These are phyloP conservation scores for Rhexocercosporidium sp. DNA, from an alignment of 2,329 filamentous ascomycete genomes.

Conservation along the genomic window DNA sequence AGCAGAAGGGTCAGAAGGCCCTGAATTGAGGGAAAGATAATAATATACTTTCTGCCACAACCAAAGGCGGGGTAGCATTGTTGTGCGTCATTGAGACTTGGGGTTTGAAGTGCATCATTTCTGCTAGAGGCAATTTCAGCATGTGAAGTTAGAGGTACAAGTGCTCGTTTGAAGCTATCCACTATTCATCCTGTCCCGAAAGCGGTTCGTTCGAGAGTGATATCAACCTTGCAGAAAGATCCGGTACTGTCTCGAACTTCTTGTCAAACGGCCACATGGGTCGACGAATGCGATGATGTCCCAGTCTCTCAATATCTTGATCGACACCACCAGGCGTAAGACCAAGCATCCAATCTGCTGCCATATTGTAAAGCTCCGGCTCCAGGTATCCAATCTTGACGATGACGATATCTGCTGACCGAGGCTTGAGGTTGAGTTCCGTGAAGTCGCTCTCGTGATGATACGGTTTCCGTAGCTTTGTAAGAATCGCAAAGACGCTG, in stretches of 20 bases:
- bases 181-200: constrained; percentile 8
- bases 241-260: constrained; percentile 42
- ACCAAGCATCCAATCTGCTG: constrained; percentile 58
- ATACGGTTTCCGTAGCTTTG: constrained; percentile 58
- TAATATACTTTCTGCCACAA: too few relatives aligned
- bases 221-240: constrained; percentile 42
- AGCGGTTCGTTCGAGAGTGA: constrained; percentile 16
- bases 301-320: constrained; percentile 55
- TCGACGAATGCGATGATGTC: constrained; percentile 52
- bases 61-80: too few relatives aligned
- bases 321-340: constrained; percentile 60
- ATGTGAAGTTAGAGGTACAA: too few relatives aligned
- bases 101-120: too few relatives aligned
- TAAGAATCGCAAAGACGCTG: constrained; percentile 57
- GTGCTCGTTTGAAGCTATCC: background rate
- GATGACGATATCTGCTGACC: constrained; percentile 55
- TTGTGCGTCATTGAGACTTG: too few relatives aligned
- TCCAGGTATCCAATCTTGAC: constrained; percentile 63
- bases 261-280: constrained; percentile 56
- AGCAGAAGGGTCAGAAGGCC: too few relatives aligned
- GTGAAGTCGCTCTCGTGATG: constrained; percentile 58
- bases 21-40: too few relatives aligned
- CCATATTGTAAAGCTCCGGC: constrained; percentile 59
- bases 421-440: constrained; percentile 51
- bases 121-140: too few relatives aligned